Evolutionary conservation across 139 green algal species (phyloP).

Genomic region (Zygnema cylindricum): DNA sequence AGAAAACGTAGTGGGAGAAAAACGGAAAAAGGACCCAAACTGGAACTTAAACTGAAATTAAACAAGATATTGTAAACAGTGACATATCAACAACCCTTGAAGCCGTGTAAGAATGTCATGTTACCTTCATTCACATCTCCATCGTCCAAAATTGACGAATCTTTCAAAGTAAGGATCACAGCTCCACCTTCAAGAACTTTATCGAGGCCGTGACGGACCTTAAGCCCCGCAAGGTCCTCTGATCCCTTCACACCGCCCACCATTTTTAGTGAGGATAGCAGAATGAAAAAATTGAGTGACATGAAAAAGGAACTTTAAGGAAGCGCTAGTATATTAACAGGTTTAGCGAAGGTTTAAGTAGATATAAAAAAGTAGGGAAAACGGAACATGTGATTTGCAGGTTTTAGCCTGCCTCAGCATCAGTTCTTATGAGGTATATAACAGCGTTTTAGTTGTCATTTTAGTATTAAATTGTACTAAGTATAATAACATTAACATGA

Average conservation of each 20-base stretch:
- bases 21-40: not conserved
- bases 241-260: constrained; percentile 9
- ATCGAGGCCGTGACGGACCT: constrained; percentile 52
- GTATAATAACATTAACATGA: too few species aligned
- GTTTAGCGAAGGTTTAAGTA: too few species aligned
- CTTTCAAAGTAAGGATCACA: constrained; percentile 56
- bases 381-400: too few species aligned
- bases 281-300: too few species aligned
- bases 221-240: constrained; percentile 58
- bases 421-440: too few species aligned
- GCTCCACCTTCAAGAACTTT: constrained; percentile 51
- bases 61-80: constrained; percentile 27
- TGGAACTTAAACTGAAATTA: not conserved
- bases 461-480: too few species aligned
- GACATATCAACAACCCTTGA: constrained; percentile 7
- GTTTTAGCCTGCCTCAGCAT: too few species aligned
- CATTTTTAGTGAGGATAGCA: too few species aligned
- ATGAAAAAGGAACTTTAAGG: too few species aligned
- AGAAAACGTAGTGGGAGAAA: not conserved
- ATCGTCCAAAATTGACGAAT: constrained; percentile 36
- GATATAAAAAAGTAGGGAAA: too few species aligned
- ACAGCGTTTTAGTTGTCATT: too few species aligned
- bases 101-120: not conserved
- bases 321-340: too few species aligned
- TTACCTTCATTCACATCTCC: constrained; percentile 53